Base-by-base conservation (phyloP, 208 protist genomes). In the Trypanosoma mega region DNA sequence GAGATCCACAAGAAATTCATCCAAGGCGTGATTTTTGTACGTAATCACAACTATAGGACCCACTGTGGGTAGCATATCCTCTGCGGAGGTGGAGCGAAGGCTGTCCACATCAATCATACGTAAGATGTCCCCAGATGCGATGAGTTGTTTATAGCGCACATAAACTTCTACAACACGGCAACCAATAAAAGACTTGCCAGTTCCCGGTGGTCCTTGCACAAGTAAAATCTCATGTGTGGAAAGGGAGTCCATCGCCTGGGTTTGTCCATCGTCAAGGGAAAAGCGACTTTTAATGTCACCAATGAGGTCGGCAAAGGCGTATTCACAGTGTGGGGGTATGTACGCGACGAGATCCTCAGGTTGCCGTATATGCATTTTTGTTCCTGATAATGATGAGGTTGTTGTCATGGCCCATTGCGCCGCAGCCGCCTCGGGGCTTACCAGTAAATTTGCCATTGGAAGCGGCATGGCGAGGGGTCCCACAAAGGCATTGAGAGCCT, bases 21-120 rank as follows among this genome's bases (percentile, higher is more conserved):
- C 96, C 18, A 98, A 74, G n/a, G 96, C 93, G 66, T 98, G 96
- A 68, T 98, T 98, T 56, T 97, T 98, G 72, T 93, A 96, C 58
- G 92, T 97, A 63, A 97, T 90, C 23, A 95, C 79, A 9, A 98
- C 83, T 27, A 98, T 87, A 34, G 92, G 92, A 0, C 87, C 85
- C 21, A 91, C 77, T 18, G 11, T 72, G n/a, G 86, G 87, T 43
- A 92, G 69, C 60, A 94, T 62, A 16, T 86, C 68, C 27, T 74
- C 74, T 41, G 69, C 49, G 11, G 63, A 57, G 31, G 76, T 82
- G 14, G 72, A 76, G 16, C 58, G 51, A 14, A 94, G 72, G 58
- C 77, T 52, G 45, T 88, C 85, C 18, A 93, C 74, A 71, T 80
- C 85, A 36, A 94, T 77, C 50, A 86, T 86, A 68, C 92, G 79